Conservation (phyloP, 345 rosid genomes). For the Citrus sp. region DNA sequence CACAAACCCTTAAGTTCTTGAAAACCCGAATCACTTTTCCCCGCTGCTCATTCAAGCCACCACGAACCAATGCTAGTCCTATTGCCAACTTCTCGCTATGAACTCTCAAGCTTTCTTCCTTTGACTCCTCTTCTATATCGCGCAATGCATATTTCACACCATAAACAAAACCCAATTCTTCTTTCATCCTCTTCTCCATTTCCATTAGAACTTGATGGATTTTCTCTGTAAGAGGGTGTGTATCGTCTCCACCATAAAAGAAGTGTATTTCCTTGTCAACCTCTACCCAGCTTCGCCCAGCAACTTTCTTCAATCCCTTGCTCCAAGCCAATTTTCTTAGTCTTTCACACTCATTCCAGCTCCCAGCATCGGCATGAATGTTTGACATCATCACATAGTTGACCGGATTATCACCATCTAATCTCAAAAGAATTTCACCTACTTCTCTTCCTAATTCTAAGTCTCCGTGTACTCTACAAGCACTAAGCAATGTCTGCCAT, state of each 20-base stretch:
- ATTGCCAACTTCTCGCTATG: conserved; percentile 89
- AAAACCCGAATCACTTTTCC: conserved; percentile 55
- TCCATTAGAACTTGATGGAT: conserved; percentile 53
- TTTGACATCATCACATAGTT: conserved; percentile 87
- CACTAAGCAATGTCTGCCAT: conserved; percentile 92
- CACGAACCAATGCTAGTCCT: conserved; percentile 60
- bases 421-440: conserved; percentile 48
- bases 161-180: conserved; percentile 58
- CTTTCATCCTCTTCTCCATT: conserved; percentile 66
- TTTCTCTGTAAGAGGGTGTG: conserved; percentile 47
- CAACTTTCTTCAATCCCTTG: conserved; percentile 67
- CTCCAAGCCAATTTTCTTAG: conserved; percentile 46
- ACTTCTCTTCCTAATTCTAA: conserved; percentile 64
- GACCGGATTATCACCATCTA: conserved; percentile 61
- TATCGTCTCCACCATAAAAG: conserved; percentile 60
- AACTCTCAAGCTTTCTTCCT: conserved; percentile 66
- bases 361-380: conserved; percentile 68
- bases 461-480: conserved; percentile 72
- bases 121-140: conserved; percentile 78
- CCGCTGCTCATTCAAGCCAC: conserved; percentile 31
- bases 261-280: conserved; percentile 56
- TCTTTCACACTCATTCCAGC: conserved; percentile 59
- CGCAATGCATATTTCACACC: conserved; percentile 51
- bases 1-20: conserved; percentile 82
- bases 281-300: conserved; percentile 88